Conservation (phyloP, 2,329 filamentous ascomycete species). For the Aurifilum marmelostoma region DNA sequence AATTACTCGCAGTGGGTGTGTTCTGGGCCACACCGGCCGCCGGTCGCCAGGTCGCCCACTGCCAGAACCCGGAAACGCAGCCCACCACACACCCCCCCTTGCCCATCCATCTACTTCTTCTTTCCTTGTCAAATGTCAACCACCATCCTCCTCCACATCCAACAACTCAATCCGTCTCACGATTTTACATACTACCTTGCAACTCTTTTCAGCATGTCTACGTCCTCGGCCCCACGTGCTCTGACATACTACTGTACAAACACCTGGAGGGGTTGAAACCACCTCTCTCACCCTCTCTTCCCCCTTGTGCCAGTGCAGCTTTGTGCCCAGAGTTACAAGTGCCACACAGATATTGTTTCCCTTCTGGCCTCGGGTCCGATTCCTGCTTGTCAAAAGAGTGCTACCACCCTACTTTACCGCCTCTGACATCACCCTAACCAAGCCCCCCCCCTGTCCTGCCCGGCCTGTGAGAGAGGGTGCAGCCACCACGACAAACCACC, state of each 20-base stretch:
- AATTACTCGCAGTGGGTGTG: background rate
- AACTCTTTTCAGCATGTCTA: background rate
- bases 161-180: background rate
- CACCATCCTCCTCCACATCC: background rate
- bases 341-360: background rate
- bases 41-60: background rate
- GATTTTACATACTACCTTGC: too few species aligned
- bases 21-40: background rate
- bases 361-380: background rate
- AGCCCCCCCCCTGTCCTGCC: too few species aligned
- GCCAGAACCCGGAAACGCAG: background rate
- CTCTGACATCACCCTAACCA: constrained; percentile 8
- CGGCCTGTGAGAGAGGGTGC: too few species aligned
- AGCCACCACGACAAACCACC: background rate
- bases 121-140: background rate
- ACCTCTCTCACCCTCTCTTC: too few species aligned
- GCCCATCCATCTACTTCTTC: too few species aligned
- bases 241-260: too few species aligned
- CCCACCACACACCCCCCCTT: too few species aligned
- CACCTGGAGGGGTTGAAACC: background rate
- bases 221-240: too few species aligned
- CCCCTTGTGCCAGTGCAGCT: too few species aligned
- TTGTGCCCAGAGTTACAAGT: too few species aligned
- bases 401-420: background rate
- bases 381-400: background rate